Percentiles rank a stretch among this genome's conserved stretches.
Conservation (phyloP, 2,329 filamentous ascomycete genomes). For the Acephala macrosclerotiorum region DNA sequence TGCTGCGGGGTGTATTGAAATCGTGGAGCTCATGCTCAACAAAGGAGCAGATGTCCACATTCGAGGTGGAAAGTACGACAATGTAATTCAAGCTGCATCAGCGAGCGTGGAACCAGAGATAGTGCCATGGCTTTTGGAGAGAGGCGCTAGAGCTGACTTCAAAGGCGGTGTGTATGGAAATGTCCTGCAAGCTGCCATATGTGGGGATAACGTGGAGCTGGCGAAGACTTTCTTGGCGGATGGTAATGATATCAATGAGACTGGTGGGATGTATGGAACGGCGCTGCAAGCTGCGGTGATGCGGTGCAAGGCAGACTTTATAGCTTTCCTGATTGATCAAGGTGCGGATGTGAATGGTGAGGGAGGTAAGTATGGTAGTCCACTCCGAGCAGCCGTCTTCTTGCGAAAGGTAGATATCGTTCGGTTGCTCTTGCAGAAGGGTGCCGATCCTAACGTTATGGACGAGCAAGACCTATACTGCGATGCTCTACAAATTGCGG, state of each 20-base stretch:
- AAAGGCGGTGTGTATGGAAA: slow-evolving; percentile 23
- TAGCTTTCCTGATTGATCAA: slow-evolving; percentile 20
- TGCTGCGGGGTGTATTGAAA: too few relatives aligned
- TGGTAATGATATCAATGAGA: slow-evolving; percentile 26
- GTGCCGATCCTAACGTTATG: slow-evolving; percentile 25
- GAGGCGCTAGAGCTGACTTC: slow-evolving; percentile 16
- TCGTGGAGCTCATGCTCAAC: too few relatives aligned
- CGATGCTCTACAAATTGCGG: slow-evolving; percentile 15
- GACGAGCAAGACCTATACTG: background rate
- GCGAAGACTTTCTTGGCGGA: slow-evolving; percentile 17
- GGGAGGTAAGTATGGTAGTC: slow-evolving; percentile 20
- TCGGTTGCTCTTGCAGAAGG: slow-evolving; percentile 23
- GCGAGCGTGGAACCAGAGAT: background rate
- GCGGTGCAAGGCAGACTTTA: background rate
- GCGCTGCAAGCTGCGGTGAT: slow-evolving; percentile 24
- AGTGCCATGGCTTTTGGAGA: slow-evolving; percentile 1
- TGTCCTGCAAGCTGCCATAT: slow-evolving; percentile 25
- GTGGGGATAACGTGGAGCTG: slow-evolving; percentile 1
- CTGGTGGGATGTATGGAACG: slow-evolving; percentile 21
- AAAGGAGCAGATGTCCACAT: too few relatives aligned
- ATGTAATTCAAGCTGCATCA: too few relatives aligned
- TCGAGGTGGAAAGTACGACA: too few relatives aligned
- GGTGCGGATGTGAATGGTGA: slow-evolving; percentile 25
- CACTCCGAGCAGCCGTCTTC: slow-evolving; percentile 29
- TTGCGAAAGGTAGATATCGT: slow-evolving; percentile 19